Percentiles rank a stretch among this genome's conserved stretches.
Evolutionary conservation across 345 rosid species (phyloP).

Genomic region (Boechera stricta): DNA sequence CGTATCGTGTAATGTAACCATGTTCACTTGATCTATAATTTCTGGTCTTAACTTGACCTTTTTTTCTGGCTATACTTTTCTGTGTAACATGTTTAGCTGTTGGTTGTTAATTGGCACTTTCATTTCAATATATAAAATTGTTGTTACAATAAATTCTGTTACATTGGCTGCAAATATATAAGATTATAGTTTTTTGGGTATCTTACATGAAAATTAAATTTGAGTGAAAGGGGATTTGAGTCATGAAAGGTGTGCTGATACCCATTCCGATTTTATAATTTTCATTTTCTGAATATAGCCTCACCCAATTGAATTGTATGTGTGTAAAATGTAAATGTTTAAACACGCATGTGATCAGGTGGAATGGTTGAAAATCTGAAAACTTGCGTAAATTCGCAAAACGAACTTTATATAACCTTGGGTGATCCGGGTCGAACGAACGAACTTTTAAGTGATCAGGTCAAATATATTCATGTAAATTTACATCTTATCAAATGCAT

Average conservation of each 20-base stretch:
- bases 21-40: conserved; percentile 8
- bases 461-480: background rate
- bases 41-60: background rate
- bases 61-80: background rate
- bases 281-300: no score
- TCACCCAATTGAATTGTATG: no score
- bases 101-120: background rate
- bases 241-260: conserved; percentile 11
- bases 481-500: background rate
- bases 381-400: no score
- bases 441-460: no score
- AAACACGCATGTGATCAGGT: no score
- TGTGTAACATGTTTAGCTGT: background rate
- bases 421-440: background rate
- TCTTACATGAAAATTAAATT: background rate
- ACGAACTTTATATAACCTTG: no score
- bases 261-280: conserved; percentile 3
- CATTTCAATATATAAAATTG: no score
- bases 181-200: background rate
- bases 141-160: no score
- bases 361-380: no score
- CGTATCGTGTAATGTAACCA: conserved; percentile 25
- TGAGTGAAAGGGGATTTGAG: background rate
- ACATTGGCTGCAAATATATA: no score
- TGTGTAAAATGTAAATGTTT: no score